Base-by-base conservation (phyloP, 352 stramenopile species). In the Globisporangium perplexum region DNA sequence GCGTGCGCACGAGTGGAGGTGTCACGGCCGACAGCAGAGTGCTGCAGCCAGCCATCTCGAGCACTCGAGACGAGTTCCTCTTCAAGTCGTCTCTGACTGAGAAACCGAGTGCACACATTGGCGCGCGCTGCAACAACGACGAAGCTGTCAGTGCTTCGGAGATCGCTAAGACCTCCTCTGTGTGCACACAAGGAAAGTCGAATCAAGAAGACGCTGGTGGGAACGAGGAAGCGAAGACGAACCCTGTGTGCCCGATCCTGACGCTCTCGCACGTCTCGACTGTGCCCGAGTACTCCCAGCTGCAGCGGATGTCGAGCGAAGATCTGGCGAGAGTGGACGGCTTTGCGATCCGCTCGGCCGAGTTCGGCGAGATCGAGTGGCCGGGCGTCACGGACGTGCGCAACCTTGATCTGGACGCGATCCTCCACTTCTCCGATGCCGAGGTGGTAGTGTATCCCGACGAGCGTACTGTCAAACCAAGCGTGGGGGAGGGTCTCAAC, bases 401-500 rank as follows among this genome's bases (percentile, higher is more conserved):
- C 26, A 39, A 62, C 10, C 69, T 83, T 47, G 57, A 77, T 23
- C 48, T 84, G n/a, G 73, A 83, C 39, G 51, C 66, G 12, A 55
- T 83, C 36, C 61, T 84, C 18, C 26, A 39, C 1, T 78, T 84
- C 52, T 66, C 60, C 7, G 47, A 60, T 10, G 56, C 53, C 51
- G 63, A 75, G 48, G 60, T 84, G 17, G 60, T 76, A 24, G 73
- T 84, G 33, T 83, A 84, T 30, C 65, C 67, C 14, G 55, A 76
- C 23, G 63, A 78, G n/a, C 38, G 26, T 28, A 50, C 60, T 23
- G 53, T 23, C n/a, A 83, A 83, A 33, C 73, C 74, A 17, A 48
- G 38, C 12, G 57, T 81, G 4, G 73, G 72, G 7, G 42, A 35
- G 11, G 69, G 43, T 3, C 43, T 83, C 15, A 84, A 84, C 57